A percentile compares a stretch with the other conserved stretches of the same genome.
Conservation (phyloP, 1,139 yeast species). For the Debaryomycetaceae sp. region DNA sequence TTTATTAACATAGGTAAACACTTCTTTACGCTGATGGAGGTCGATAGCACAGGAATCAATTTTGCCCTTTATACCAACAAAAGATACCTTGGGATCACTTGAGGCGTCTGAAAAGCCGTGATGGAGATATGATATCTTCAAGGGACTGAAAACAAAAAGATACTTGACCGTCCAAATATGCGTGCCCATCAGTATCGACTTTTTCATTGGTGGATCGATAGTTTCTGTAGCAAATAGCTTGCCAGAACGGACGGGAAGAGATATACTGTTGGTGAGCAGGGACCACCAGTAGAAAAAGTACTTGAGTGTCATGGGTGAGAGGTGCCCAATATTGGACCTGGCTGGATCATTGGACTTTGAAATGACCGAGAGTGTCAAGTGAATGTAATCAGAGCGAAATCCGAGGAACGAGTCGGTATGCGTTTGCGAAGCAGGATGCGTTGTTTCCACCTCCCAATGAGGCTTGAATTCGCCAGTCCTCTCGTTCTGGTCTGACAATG, state of each 20-base stretch:
- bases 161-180: conserved; percentile 77
- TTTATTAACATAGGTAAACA: conserved; percentile 46
- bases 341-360: conserved; percentile 22
- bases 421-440: conserved; percentile 27
- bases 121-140: conserved; percentile 63
- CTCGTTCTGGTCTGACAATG: conserved; percentile 21
- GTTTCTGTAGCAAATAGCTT: conserved; percentile 35
- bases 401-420: conserved; percentile 36
- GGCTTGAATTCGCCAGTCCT: conserved; percentile 24
- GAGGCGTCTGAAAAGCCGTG: conserved; percentile 42
- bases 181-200: conserved; percentile 53
- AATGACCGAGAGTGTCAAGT: conserved; percentile 31
- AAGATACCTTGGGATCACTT: conserved; percentile 36
- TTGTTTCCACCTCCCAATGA: conserved; percentile 33
- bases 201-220: conserved; percentile 2
- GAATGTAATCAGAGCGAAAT: conserved; percentile 31
- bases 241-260: conserved; percentile 73
- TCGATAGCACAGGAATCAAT: conserved; percentile 61
- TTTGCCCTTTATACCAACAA: conserved; percentile 74
- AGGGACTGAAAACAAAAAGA: conserved; percentile 60
- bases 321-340: conserved; percentile 60
- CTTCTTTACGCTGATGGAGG: conserved; percentile 76
- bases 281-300: conserved; percentile 84
- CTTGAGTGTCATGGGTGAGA: conserved; percentile 57
- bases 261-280: conserved; percentile 55